Conservation (phyloP, 2,329 filamentous ascomycete genomes). For the Endothia cerciana region DNA sequence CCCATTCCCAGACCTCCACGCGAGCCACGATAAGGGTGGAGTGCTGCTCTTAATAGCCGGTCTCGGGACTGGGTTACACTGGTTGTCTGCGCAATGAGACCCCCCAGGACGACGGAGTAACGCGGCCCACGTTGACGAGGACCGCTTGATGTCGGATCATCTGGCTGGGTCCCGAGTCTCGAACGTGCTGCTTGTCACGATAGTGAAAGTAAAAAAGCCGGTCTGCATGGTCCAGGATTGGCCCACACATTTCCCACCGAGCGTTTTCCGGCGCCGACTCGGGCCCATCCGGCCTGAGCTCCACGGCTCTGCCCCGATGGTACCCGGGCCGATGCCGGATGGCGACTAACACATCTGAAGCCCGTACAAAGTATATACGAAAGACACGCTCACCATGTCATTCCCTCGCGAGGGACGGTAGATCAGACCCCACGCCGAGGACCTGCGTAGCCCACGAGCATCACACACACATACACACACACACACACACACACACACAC, state of each 20-base stretch:
- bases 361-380: background rate
- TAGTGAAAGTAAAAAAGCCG: background rate
- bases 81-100: background rate
- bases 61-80: background rate
- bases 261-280: background rate
- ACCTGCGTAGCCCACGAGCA: background rate
- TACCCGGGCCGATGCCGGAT: slow-evolving; percentile 30
- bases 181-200: background rate
- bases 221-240: background rate
- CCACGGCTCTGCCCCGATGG: background rate
- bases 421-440: no score
- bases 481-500: no score
- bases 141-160: background rate
- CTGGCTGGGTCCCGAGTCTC: no score
- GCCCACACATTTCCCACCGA: background rate
- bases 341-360: background rate
- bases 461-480: no score
- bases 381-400: background rate
- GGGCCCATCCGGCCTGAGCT: no score
- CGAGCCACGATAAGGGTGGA: slow-evolving; percentile 9
- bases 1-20: background rate
- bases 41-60: slow-evolving; percentile 1
- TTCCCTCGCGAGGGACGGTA: background rate
- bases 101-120: background rate
- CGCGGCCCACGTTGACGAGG: background rate